Evolutionary conservation across 1,139 yeast species (phyloP).

Genomic region (Taphrina wiesneri): DNA sequence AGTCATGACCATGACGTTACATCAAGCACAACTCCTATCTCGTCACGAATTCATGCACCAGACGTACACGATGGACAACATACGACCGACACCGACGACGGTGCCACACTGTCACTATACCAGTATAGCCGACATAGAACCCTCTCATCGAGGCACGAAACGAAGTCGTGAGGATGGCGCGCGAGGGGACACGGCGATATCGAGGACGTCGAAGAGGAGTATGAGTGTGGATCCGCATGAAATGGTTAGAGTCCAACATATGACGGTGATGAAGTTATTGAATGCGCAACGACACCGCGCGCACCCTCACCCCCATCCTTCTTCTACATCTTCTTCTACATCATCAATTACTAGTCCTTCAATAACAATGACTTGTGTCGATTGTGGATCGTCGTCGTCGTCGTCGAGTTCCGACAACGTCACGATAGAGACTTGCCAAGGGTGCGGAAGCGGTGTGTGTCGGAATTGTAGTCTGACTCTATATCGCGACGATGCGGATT

Average conservation of each 20-base stretch:
- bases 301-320: too few species aligned
- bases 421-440: neutral
- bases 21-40: conserved; percentile 20
- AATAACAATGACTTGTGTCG: neutral
- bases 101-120: neutral
- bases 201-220: conserved; percentile 2
- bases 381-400: neutral
- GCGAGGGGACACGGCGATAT: neutral
- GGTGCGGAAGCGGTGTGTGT: conserved; percentile 8
- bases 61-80: neutral
- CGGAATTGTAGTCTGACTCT: conserved; percentile 23
- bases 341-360: neutral
- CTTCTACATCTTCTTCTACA: neutral
- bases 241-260: neutral
- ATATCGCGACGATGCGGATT: neutral
- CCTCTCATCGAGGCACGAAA: neutral
- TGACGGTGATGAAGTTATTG: neutral
- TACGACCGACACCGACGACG: too few species aligned
- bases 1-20: conserved; percentile 26
- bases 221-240: neutral
- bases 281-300: neutral
- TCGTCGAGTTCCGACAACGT: neutral
- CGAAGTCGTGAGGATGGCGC: neutral
- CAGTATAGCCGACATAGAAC: too few species aligned
- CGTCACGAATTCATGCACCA: neutral